A percentile compares a stretch with the other conserved stretches of the same genome.
Evolutionary conservation across 768 basidiomycete genomes (phyloP).

Genomic region (Tulasnella sp.): DNA sequence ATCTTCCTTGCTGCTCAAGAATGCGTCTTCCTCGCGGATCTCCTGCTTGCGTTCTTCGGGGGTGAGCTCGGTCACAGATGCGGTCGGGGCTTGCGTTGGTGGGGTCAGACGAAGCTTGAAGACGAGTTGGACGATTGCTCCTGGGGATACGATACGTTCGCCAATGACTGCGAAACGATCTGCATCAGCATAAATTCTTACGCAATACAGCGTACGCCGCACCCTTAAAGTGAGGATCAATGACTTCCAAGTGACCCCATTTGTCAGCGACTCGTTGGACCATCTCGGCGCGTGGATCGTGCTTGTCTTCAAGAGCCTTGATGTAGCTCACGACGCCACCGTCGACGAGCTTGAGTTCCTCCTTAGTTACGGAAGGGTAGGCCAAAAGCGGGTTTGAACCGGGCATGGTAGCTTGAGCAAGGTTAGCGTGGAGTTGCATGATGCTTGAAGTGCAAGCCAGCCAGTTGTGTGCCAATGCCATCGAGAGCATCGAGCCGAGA

Average conservation of each 20-base stretch:
- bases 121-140: conserved; percentile 80
- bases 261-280: conserved; percentile 62
- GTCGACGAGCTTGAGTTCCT: conserved; percentile 49
- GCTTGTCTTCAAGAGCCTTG: conserved; percentile 49
- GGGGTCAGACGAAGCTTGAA: conserved; percentile 75
- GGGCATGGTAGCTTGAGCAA: conserved; percentile 78
- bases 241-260: conserved; percentile 75
- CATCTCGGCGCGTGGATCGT: conserved; percentile 49
- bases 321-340: conserved; percentile 37
- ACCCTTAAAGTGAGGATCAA: conserved; percentile 86
- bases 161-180: conserved; percentile 63
- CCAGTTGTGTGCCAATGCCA: conserved; percentile 86
- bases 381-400: conserved; percentile 55
- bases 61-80: conserved; percentile 36
- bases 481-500: conserved; percentile 75
- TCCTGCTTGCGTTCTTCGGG: conserved; percentile 45
- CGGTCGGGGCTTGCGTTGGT: conserved; percentile 41
- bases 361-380: conserved; percentile 63
- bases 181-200: background rate
- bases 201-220: no score
- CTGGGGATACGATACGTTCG: conserved; percentile 81
- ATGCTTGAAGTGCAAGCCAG: conserved; percentile 69
- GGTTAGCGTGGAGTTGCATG: conserved; percentile 78
- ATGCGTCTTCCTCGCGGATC: conserved; percentile 54
- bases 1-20: conserved; percentile 60